These are phyloP conservation scores for Closterium sp. DNA, from an alignment of 139 green algal species.

Conservation along the genomic window DNA sequence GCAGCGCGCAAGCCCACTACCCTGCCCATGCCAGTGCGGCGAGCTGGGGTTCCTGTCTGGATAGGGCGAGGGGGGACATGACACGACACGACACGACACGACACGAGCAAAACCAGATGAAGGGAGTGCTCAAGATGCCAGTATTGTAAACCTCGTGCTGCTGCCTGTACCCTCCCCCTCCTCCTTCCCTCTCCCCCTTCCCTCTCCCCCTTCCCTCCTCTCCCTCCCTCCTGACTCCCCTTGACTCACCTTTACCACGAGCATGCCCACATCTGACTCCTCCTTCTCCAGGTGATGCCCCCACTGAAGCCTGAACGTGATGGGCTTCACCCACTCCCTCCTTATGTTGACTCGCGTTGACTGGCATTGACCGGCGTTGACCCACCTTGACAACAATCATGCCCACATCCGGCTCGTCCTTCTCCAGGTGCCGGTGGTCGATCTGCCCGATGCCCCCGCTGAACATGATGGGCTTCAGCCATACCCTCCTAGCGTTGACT, in stretches of 20 bases:
- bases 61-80: neutral
- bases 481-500: slow-evolving; percentile 79
- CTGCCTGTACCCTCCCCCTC: no score
- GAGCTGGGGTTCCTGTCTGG: slow-evolving; percentile 70
- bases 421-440: slow-evolving; percentile 68
- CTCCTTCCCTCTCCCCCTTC: no score
- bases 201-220: no score
- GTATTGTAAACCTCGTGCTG: no score
- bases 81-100: no score
- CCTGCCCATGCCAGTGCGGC: no score
- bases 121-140: neutral
- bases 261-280: slow-evolving; percentile 87
- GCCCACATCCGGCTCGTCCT: slow-evolving; percentile 73
- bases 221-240: no score
- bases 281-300: no score
- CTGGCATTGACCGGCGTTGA: slow-evolving; percentile 48
- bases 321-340: no score
- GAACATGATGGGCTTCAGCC: slow-evolving; percentile 99
- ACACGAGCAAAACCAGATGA: neutral
- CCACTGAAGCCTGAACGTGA: no score
- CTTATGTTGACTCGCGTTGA: no score
- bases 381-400: slow-evolving; percentile 93
- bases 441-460: slow-evolving; percentile 79
- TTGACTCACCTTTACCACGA: slow-evolving; percentile 80
- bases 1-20: no score